Percentiles rank a stretch among this genome's conserved stretches.
Evolutionary conservation across 1,284 basidiomycete genomes (phyloP).

Genomic region (Naganishia sp.): DNA sequence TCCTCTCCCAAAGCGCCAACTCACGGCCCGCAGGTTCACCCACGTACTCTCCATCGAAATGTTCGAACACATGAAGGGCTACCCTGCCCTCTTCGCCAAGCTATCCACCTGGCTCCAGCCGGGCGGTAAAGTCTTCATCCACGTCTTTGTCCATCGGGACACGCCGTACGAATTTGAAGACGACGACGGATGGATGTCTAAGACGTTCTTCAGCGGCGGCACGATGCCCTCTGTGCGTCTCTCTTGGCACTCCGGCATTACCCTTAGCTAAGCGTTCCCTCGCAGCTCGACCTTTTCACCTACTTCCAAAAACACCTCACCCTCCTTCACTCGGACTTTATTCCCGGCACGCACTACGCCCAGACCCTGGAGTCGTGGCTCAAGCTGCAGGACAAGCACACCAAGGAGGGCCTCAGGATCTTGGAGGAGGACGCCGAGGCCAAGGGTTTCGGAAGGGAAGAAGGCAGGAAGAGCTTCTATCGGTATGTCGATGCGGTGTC

Average conservation of each 20-base stretch:
- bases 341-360: conserved; percentile 68
- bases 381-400: conserved; percentile 62
- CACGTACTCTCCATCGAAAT: conserved; percentile 77
- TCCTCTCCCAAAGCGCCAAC: too few species aligned
- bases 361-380: conserved; percentile 72
- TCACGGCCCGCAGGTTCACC: conserved; percentile 61
- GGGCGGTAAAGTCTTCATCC: conserved; percentile 62
- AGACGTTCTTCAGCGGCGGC: conserved; percentile 68
- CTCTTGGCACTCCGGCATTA: too few species aligned
- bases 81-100: conserved; percentile 66
- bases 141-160: conserved; percentile 71
- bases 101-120: conserved; percentile 69
- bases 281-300: conserved; percentile 67
- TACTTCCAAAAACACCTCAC: conserved; percentile 71
- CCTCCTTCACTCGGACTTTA: conserved; percentile 64
- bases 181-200: conserved; percentile 72
- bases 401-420: conserved; percentile 59
- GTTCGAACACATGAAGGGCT: conserved; percentile 84
- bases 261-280: conserved; percentile 31
- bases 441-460: conserved; percentile 58
- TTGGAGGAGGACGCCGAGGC: conserved; percentile 59
- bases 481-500: conserved; percentile 47
- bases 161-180: conserved; percentile 74
- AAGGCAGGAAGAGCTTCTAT: conserved; percentile 66
- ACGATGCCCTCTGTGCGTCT: conserved; percentile 45